Conservation (phyloP, 2,329 filamentous ascomycete species). For the Neobulgaria alba region DNA sequence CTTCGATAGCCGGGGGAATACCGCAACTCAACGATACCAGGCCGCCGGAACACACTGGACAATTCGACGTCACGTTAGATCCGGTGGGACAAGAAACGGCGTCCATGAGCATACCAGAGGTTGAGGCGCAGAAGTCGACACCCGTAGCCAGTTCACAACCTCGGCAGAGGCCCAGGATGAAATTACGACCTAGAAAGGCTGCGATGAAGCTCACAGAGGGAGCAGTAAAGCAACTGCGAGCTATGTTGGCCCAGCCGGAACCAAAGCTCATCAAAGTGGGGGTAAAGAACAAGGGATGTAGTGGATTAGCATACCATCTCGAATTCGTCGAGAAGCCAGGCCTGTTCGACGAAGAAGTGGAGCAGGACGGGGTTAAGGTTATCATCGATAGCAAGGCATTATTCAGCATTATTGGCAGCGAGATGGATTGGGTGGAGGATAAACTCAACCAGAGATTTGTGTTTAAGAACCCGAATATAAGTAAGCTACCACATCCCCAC, state of each 20-base stretch:
- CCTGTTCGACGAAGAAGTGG: slow-evolving; percentile 82
- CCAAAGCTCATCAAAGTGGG: slow-evolving; percentile 92
- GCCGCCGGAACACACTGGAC: slow-evolving; percentile 33
- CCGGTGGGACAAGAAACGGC: slow-evolving; percentile 24
- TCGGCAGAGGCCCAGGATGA: slow-evolving; percentile 48
- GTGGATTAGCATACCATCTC: slow-evolving; percentile 83
- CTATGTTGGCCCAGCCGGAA: slow-evolving; percentile 72
- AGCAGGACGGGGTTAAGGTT: slow-evolving; percentile 93
- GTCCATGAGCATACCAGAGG: slow-evolving; percentile 46
- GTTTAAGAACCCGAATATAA: slow-evolving; percentile 97
- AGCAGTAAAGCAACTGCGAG: slow-evolving; percentile 70
- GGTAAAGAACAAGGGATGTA: slow-evolving; percentile 89
- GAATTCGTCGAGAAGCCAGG: slow-evolving; percentile 92
- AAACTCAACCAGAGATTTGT: slow-evolving; percentile 88
- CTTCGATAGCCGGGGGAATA: slow-evolving; percentile 46
- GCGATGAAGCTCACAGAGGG: slow-evolving; percentile 77
- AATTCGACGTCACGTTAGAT: slow-evolving; percentile 21
- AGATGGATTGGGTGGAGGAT: slow-evolving; percentile 99
- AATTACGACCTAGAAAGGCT: slow-evolving; percentile 76
- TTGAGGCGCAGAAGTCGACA: slow-evolving; percentile 59
- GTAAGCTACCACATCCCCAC: slow-evolving; percentile 44
- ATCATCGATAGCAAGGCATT: slow-evolving; percentile 95
- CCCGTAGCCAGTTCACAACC: slow-evolving; percentile 31
- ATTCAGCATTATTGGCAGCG: slow-evolving; percentile 95
- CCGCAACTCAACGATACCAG: slow-evolving; percentile 36